phyloP scores from a whole-genome alignment of 2,329 filamentous ascomycete species.

The Botrytis deweyae region DNA sequence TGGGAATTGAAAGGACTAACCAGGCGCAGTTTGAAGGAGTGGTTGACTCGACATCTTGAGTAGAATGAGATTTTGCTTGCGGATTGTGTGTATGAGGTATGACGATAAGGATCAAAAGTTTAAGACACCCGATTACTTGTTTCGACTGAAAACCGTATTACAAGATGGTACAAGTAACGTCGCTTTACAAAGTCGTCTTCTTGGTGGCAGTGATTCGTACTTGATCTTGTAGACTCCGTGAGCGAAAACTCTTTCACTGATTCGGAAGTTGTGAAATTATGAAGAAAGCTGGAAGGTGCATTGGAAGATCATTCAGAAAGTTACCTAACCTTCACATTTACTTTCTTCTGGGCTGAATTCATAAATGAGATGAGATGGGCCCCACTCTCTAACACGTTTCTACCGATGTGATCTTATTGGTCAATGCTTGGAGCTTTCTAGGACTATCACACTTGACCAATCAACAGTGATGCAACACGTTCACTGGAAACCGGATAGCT shows the following conservation, averaged over 20 bases:
- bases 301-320: not conserved
- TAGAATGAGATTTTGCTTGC: not conserved
- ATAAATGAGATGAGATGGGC: not conserved
- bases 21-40: conserved; percentile 89
- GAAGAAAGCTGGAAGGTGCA: not conserved
- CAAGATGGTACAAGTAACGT: not conserved
- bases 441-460: not conserved
- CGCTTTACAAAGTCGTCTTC: not conserved
- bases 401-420: not conserved
- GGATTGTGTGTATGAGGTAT: conserved; percentile 5
- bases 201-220: not conserved
- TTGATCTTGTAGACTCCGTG: not conserved
- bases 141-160: not conserved
- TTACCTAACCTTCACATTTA: not conserved
- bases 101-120: conserved; percentile 8
- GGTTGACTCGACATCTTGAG: conserved; percentile 85
- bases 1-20: conserved; percentile 50
- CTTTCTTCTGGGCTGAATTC: not conserved
- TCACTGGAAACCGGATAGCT: not conserved
- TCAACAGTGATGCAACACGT: not conserved
- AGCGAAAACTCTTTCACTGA: not conserved
- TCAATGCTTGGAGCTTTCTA: not conserved
- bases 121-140: not conserved
- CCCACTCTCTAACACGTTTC: conserved; percentile 14
- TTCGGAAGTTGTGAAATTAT: not conserved